Base-by-base conservation (phyloP, 1,139 yeast genomes). In the Zygoascus hellenicus region DNA sequence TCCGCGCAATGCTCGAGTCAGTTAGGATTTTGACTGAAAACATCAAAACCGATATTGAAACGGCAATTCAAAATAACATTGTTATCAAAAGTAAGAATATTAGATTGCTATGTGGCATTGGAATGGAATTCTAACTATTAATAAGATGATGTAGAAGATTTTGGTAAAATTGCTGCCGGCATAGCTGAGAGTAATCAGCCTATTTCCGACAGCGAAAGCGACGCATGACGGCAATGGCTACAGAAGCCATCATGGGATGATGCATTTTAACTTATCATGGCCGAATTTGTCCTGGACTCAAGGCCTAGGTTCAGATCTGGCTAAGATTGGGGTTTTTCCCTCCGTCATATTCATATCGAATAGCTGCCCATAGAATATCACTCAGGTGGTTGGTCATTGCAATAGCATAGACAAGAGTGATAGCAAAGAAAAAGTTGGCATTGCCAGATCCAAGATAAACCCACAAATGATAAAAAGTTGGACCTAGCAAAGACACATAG, bases 391-490 rank as follows among this genome's bases (percentile, higher is more conserved):
- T 66, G 0, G 81, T 80, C 58, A 89, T 76, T 2, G 89, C 87
- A 13, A 81, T 70, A 0, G 88, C 83, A 69, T 90, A 85, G 2
- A 84, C 85, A 53, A 92, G 74, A 17, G 94, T 88, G 57, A 92
- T 85, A 46, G 97, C 96, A 69, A 90, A 92, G 70, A 89, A 92
- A 71, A 92, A 92, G 67, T 92, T 92, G 52, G 97, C 83, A 68
- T 92, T 92, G 22, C 97, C 99, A 29, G 94, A 88, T 11, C 97
- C 97, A 51, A 88, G 74, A 47, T 84, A 86, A 55, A 92, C 87
- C 99, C 99, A 92, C 54, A 94, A 76, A 63, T 88, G 89, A 69
- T 89, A 89, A 64, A 92, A 92, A 9, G 89, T 82, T 0, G 97
- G 97, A 2, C 95, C 81, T 43, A 92, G 72, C 2, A 83, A 68